Evolutionary conservation across 495 filamentous ascomycete genomes (phyloP).

Genomic region (Pseudoneurospora amorphoporcata): DNA sequence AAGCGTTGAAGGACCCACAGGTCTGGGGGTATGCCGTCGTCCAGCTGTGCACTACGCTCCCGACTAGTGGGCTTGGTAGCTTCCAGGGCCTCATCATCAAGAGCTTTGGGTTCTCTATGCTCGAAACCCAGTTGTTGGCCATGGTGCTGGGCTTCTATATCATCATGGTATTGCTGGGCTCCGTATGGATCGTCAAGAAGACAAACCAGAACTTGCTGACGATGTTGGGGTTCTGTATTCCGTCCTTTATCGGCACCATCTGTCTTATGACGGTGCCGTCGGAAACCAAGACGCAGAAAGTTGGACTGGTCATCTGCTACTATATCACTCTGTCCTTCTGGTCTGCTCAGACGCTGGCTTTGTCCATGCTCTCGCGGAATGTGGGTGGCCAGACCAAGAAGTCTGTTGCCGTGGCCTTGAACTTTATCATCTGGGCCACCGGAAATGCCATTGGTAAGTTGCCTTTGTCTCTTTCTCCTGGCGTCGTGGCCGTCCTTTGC

Average conservation of each 20-base stretch:
- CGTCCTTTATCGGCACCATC: constrained; percentile 49
- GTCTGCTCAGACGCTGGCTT: constrained; percentile 44
- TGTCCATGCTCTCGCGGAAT: constrained; percentile 43
- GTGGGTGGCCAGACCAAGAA: constrained; percentile 48
- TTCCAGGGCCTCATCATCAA: constrained; percentile 55
- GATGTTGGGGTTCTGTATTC: constrained; percentile 54
- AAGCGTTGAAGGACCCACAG: constrained; percentile 42
- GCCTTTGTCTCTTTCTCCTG: background rate
- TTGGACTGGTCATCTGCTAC: constrained; percentile 45
- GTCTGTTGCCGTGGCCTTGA: constrained; percentile 34
- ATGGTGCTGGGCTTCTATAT: constrained; percentile 67
- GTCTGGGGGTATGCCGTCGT: constrained; percentile 41
- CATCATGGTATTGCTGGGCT: constrained; percentile 52
- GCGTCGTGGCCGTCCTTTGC: background rate
- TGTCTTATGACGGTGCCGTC: constrained; percentile 43
- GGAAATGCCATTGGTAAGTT: constrained; percentile 38
- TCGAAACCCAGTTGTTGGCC: constrained; percentile 48
- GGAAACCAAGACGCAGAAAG: constrained; percentile 31
- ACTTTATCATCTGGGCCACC: constrained; percentile 40
- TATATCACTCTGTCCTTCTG: constrained; percentile 50
- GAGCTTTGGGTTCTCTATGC: constrained; percentile 36
- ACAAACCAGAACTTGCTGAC: constrained; percentile 52
- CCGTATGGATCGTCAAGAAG: constrained; percentile 54
- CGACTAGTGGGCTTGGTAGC: constrained; percentile 54
- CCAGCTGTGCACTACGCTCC: constrained; percentile 56